Evolutionary conservation across 768 basidiomycete genomes (phyloP).

Genomic region (Zangia roseola): DNA sequence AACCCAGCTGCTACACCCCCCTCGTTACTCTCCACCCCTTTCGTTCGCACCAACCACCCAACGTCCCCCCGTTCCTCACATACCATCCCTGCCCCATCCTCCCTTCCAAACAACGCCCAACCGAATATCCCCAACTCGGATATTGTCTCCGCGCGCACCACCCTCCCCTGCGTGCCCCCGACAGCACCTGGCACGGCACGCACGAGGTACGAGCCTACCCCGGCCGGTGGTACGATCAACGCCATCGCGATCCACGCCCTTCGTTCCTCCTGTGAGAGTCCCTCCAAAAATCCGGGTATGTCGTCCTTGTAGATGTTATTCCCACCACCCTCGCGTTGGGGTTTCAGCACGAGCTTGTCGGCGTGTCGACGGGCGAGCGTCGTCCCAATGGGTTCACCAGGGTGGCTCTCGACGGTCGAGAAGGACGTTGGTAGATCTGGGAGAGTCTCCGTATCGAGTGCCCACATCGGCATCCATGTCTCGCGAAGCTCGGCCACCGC

Average conservation of each 20-base stretch:
- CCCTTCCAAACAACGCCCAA: constrained; percentile 71
- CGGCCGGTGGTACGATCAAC: constrained; percentile 76
- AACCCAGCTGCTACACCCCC: constrained; percentile 48
- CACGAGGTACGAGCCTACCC: constrained; percentile 70
- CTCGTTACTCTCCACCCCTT: constrained; percentile 87
- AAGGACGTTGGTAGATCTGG: background rate
- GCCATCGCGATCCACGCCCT: constrained; percentile 97
- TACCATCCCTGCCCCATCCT: constrained; percentile 31
- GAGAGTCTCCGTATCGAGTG: constrained; percentile 42
- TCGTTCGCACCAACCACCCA: constrained; percentile 87
- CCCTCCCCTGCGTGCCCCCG: constrained; percentile 12
- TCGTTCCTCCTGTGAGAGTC: constrained; percentile 56
- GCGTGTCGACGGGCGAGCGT: constrained; percentile 32
- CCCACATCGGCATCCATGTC: constrained; percentile 91
- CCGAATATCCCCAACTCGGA: constrained; percentile 94
- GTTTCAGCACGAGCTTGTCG: constrained; percentile 80
- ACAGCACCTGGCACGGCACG: constrained; percentile 49
- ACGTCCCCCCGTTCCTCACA: constrained; percentile 57
- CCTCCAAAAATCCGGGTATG: constrained; percentile 75
- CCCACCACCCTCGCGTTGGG: constrained; percentile 97
- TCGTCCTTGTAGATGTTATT: constrained; percentile 90
- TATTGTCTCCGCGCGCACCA: constrained; percentile 66
- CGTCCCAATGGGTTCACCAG: constrained; percentile 22
- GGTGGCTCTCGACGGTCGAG: background rate
- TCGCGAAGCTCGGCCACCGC: constrained; percentile 52